A percentile compares a stretch with the other conserved stretches of the same genome.
phyloP scores from a whole-genome alignment of 2,329 filamentous ascomycete genomes.

The Apiospora rasikravindrae region DNA sequence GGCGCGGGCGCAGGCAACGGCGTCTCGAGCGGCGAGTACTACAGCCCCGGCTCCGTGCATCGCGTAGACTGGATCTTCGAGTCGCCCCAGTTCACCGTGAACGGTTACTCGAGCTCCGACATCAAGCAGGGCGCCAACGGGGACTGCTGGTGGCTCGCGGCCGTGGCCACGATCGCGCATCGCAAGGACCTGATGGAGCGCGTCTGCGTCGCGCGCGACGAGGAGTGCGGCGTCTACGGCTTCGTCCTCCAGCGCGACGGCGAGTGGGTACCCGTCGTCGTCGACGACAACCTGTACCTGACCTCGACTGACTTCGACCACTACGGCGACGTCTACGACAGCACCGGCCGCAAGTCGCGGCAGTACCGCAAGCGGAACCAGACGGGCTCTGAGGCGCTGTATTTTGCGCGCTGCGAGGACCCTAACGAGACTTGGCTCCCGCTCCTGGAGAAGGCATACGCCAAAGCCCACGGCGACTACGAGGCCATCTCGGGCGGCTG shows the following conservation, averaged over 20 bases:
- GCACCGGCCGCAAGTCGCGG: slow-evolving; percentile 58
- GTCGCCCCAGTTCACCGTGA: slow-evolving; percentile 46
- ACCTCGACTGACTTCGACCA: slow-evolving; percentile 60
- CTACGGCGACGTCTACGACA: slow-evolving; percentile 42
- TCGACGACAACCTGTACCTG: slow-evolving; percentile 75
- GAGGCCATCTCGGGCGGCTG: slow-evolving; percentile 70
- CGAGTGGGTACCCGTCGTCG: slow-evolving; percentile 73
- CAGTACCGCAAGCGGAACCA: slow-evolving; percentile 67
- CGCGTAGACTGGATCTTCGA: slow-evolving; percentile 51
- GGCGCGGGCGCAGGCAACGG: slow-evolving; percentile 17
- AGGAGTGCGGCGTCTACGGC: slow-evolving; percentile 73
- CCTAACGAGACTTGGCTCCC: slow-evolving; percentile 78
- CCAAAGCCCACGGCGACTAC: slow-evolving; percentile 74
- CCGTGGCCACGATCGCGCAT: slow-evolving; percentile 70
- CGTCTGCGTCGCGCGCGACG: slow-evolving; percentile 70
- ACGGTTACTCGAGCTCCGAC: slow-evolving; percentile 47
- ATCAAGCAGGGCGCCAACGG: slow-evolving; percentile 57
- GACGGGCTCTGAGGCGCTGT: slow-evolving; percentile 70
- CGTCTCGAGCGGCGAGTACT: slow-evolving; percentile 25
- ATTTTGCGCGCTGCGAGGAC: slow-evolving; percentile 72
- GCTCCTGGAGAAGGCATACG: slow-evolving; percentile 75
- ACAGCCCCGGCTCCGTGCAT: slow-evolving; percentile 46
- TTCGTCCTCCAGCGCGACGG: slow-evolving; percentile 76
- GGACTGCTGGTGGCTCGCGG: slow-evolving; percentile 77
- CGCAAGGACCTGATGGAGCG: slow-evolving; percentile 67